Conservation (phyloP, 2,329 filamentous ascomycete genomes). For the Colletotrichum costaricense region DNA sequence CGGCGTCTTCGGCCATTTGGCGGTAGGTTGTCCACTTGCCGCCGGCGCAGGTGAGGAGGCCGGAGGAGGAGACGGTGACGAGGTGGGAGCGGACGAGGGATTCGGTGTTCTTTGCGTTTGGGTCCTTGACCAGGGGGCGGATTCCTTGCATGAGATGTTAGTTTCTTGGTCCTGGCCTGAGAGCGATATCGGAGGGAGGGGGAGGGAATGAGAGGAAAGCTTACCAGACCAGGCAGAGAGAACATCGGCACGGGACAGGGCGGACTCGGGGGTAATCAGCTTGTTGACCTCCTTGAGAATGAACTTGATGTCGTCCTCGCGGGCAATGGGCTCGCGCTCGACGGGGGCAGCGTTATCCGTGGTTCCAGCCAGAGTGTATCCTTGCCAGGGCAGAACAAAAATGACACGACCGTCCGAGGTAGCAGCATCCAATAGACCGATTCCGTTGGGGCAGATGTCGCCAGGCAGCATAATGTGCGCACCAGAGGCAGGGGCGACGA, state of each 20-base stretch:
- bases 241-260: slow-evolving; percentile 79
- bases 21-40: slow-evolving; percentile 93
- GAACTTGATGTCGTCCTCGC: slow-evolving; percentile 83
- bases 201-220: slow-evolving; percentile 21
- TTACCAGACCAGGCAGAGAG: slow-evolving; percentile 84
- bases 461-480: slow-evolving; percentile 87
- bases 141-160: slow-evolving; percentile 57
- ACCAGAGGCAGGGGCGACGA: slow-evolving; percentile 83
- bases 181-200: background rate
- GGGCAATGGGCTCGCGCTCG: slow-evolving; percentile 75
- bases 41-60: slow-evolving; percentile 82
- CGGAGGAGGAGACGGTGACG: slow-evolving; percentile 78
- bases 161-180: background rate
- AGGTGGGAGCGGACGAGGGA: slow-evolving; percentile 87
- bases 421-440: slow-evolving; percentile 84
- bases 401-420: slow-evolving; percentile 89
- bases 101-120: slow-evolving; percentile 84
- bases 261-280: slow-evolving; percentile 81
- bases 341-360: slow-evolving; percentile 81
- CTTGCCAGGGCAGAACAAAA: slow-evolving; percentile 89
- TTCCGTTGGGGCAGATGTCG: slow-evolving; percentile 81
- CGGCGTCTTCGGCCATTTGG: slow-evolving; percentile 88
- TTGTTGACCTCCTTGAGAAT: slow-evolving; percentile 83
- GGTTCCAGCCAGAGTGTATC: slow-evolving; percentile 86
- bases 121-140: slow-evolving; percentile 82